Evolutionary conservation across 805 yeast species (phyloP), one percentile per base, ranked within the genome.

Genomic region (Hanseniaspora singularis): DNA sequence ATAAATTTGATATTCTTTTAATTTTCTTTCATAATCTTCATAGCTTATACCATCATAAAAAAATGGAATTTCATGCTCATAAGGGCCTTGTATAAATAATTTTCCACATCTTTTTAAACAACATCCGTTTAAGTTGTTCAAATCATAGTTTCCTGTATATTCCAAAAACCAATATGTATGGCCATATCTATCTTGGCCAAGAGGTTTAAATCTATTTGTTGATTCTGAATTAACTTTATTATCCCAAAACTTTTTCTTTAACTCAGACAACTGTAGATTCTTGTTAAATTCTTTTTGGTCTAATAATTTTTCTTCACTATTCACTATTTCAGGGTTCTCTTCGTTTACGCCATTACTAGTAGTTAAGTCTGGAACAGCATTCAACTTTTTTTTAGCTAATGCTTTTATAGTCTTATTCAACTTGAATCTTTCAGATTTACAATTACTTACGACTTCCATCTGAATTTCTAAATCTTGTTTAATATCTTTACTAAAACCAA

Each of bases 151-250:
- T 0, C 97, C 98, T 57, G 81, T 81, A 52, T 71, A 70, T 57
- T 89, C 97, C 58, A 87, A 77, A 95, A 95, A 92, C 94, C 95
- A 92, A 60, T 89, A 92, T 53, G 88, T 69, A 64, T 92, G 92
- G 60, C 69, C 87, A 50, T 75, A 73, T 42, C 95, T 67, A 61
- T 92, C 98, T 50, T 77, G 72, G 2, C 98, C 98, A 23, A 92
- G 65, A 26, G 76, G 69, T 46, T 74, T 73, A 40, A 87, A 70
- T 49, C 97, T 65, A 58, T 86, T 95, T 50, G 80, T 70, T 56
- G 88, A 95, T 40, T 76, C 64, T 54, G 79, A 86, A 38, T 71
- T 71, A 20, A 92, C 65, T 49, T 74, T 68, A 50, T 67, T 70
- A 54, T 84, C 95, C 15, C 77, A 63, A 31, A 69, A 68, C 33